Evolutionary conservation across 768 basidiomycete genomes (phyloP), one percentile per base, ranked within the genome.

Genomic region (Russula dissimulans): DNA sequence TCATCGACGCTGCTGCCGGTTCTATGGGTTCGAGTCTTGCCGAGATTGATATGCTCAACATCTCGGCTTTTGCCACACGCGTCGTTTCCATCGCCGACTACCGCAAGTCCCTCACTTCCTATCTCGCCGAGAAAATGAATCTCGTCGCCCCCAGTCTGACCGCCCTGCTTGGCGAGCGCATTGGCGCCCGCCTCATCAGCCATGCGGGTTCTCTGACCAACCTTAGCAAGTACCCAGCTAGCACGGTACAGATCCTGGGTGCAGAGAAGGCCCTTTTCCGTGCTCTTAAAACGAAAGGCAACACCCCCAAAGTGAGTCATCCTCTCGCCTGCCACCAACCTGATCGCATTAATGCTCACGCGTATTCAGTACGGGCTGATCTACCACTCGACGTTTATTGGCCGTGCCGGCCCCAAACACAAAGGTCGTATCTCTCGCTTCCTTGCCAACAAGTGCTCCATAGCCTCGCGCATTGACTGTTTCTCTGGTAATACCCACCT

Each of bases 391-490:
- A 80, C 93, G 1, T 97, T 97, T 77, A 97, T 98, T 71, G 94
- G 93, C 11, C 89, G 94, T 46, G 95, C 95, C 5, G 91, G 86
- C 17, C 81, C 92, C 45, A 95, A 94, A 74, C 84, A 90, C 79
- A 98, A 97, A 78, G 95, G 95, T 10, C 87, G 95, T 57, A 97
- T 97, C 70, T 97, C 95, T 4, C 87, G 95, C n/a, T 98, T 97
- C 82, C 79, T 98, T 8, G 95, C 95, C 42, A 98, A 98, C 81
- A 98, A 98, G 75, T 94, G 92, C 70, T 95, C 94, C 57, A 97
- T 98, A 67, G 95, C 95, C 2, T 90, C 92, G 15, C 81, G 95
- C 56, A 97, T 98, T 74, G 95, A 98, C 71, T 97, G 94, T 73
- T 98, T 89, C 70, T 79, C 87, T 2, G 91, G 91, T 89, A 44